Conservation (phyloP, 73 alveolate genomes). For the Breviolum minutum region DNA sequence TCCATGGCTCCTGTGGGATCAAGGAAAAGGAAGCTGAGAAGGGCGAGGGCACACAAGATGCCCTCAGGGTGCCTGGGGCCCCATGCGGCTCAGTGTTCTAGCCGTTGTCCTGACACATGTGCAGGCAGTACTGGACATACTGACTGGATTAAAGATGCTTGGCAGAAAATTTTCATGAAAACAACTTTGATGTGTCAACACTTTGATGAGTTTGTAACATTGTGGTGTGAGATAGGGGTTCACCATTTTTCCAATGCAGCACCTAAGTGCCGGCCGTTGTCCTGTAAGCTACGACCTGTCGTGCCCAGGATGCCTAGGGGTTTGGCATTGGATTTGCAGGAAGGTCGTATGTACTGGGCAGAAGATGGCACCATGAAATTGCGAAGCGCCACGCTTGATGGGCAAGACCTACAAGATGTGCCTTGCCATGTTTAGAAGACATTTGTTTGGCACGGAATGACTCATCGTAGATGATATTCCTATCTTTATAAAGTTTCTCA, state of each 20-base stretch:
- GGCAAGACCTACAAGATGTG: conserved; percentile 45
- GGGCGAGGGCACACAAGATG: conserved; percentile 37
- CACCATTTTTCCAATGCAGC: background rate
- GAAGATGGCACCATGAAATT: conserved; percentile 88
- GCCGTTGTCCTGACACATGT: conserved; percentile 8
- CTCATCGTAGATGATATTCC: too few relatives aligned
- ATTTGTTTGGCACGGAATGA: background rate
- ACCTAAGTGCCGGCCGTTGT: background rate
- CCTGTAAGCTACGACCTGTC: background rate
- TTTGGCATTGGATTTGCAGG: conserved; percentile 56
- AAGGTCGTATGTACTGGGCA: conserved; percentile 90
- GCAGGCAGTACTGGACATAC: conserved; percentile 45
- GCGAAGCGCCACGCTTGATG: conserved; percentile 90
- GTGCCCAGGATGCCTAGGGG: conserved; percentile 60
- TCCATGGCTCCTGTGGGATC: background rate
- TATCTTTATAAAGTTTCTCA: too few relatives aligned
- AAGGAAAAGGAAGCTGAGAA: background rate
- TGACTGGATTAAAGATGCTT: conserved; percentile 46
- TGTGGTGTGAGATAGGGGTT: background rate
- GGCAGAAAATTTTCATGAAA: background rate
- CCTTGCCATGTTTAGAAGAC: background rate
- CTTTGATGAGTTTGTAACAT: background rate
- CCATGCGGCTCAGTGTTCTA: conserved; percentile 50
- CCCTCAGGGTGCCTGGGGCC: conserved; percentile 18
- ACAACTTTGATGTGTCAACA: too few relatives aligned